Evolutionary conservation across 345 rosid genomes (phyloP).

Genomic region (Heritiera littoralis): DNA sequence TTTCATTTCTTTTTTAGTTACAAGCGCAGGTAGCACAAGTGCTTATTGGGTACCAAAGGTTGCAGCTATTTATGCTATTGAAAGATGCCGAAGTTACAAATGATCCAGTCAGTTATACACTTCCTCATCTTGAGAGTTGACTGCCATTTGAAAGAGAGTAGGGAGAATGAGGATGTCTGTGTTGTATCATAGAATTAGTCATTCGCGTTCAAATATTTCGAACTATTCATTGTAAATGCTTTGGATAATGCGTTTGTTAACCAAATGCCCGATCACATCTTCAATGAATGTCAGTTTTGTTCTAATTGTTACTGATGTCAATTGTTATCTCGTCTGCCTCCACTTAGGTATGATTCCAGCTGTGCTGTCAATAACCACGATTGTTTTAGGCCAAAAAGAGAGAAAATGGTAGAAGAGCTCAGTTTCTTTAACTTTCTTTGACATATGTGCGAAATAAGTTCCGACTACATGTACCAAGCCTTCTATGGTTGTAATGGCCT

Average conservation of each 20-base stretch:
- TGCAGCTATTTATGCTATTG: not conserved
- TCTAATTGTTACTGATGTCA: not conserved
- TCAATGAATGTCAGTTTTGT: not conserved
- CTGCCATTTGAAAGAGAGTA: not conserved
- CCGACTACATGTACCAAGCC: constrained; percentile 47
- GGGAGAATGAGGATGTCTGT: not conserved
- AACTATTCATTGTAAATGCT: not conserved
- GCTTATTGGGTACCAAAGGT: not conserved
- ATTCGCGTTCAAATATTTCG: not conserved
- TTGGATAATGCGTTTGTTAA: not conserved
- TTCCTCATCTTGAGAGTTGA: not conserved
- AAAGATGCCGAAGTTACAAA: not conserved
- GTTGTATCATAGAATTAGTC: not conserved
- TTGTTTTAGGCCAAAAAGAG: constrained; percentile 3
- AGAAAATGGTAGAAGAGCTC: constrained; percentile 5
- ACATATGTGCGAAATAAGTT: constrained; percentile 42
- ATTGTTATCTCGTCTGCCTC: too few species aligned
- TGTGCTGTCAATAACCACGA: constrained; percentile 3
- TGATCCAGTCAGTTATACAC: not conserved
- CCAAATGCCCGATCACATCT: not conserved
- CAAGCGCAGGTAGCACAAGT: constrained; percentile 39
- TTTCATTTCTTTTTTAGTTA: constrained; percentile 32
- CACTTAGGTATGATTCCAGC: too few species aligned
- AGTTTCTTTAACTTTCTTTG: constrained; percentile 38
- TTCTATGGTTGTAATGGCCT: constrained; percentile 44